phyloP scores from a whole-genome alignment of 2,329 filamentous ascomycete species.

The Pyricularia sp. region DNA sequence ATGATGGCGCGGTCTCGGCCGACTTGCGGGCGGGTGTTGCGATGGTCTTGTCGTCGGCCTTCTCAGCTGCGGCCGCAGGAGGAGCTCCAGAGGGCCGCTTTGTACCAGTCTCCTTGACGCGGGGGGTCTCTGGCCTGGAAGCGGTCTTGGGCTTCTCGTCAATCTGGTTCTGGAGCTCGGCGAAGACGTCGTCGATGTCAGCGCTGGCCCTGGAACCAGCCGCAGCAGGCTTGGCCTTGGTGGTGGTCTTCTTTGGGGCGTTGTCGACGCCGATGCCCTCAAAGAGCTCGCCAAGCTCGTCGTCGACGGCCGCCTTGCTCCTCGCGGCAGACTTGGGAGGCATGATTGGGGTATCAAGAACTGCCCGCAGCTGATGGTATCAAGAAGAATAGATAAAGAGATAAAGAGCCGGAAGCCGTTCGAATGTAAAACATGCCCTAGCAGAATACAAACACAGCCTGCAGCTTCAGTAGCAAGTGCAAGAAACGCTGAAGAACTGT shows the following conservation, averaged over 20 bases:
- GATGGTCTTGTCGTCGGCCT: slow-evolving; percentile 51
- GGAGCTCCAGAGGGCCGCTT: slow-evolving; percentile 26
- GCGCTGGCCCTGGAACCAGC: slow-evolving; percentile 36
- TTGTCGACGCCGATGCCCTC: slow-evolving; percentile 51
- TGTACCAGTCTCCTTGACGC: slow-evolving; percentile 44
- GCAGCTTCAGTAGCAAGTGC: not conserved
- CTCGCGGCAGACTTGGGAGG: slow-evolving; percentile 39
- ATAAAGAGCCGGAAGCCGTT: not conserved
- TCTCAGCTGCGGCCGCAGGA: slow-evolving; percentile 27
- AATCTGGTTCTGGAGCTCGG: slow-evolving; percentile 73
- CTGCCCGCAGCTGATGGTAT: not conserved
- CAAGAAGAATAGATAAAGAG: not conserved
- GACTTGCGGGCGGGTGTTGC: slow-evolving; percentile 52
- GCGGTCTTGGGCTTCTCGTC: slow-evolving; percentile 54
- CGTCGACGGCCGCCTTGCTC: slow-evolving; percentile 47
- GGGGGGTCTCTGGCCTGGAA: slow-evolving; percentile 75
- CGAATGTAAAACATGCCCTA: not conserved
- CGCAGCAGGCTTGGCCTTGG: slow-evolving; percentile 25
- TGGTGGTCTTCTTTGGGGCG: slow-evolving; percentile 22
- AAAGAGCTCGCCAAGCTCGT: slow-evolving; percentile 58
- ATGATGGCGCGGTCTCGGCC: slow-evolving; percentile 63
- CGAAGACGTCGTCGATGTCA: slow-evolving; percentile 48
- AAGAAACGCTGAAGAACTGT: not conserved
- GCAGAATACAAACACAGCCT: not conserved
- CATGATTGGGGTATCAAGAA: slow-evolving; percentile 28